Percentiles rank a stretch among this genome's conserved stretches.
Conservation (phyloP, 805 yeast genomes). For the Trichomonascus vanleenenianus region DNA sequence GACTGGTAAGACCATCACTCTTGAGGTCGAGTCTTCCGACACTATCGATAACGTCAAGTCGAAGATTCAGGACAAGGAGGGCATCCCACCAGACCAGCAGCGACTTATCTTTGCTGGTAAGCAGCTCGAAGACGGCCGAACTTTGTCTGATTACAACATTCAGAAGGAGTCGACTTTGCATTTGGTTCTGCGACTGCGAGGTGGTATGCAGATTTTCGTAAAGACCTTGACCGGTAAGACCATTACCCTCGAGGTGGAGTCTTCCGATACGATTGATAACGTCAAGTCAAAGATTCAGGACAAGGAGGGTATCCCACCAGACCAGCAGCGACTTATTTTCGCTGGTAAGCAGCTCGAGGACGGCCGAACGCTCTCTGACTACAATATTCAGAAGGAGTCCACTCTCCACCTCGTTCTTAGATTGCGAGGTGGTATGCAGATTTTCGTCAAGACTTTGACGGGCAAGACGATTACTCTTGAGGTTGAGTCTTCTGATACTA, state of each 20-base stretch:
- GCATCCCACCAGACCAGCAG: slow-evolving; percentile 96
- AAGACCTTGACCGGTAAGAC: slow-evolving; percentile 88
- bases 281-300: slow-evolving; percentile 93
- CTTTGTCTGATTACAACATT: slow-evolving; percentile 88
- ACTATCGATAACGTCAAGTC: slow-evolving; percentile 93
- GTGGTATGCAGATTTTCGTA: slow-evolving; percentile 77
- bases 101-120: slow-evolving; percentile 93
- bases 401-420: slow-evolving; percentile 77
- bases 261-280: slow-evolving; percentile 90
- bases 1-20: slow-evolving; percentile 85
- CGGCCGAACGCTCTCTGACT: slow-evolving; percentile 88
- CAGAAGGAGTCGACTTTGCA: slow-evolving; percentile 89
- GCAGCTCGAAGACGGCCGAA: slow-evolving; percentile 94
- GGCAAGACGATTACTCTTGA: slow-evolving; percentile 98
- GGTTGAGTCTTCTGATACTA: slow-evolving; percentile 98
- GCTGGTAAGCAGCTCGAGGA: slow-evolving; percentile 96
- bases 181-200: slow-evolving; percentile 80
- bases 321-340: slow-evolving; percentile 88
- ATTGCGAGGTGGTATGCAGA: slow-evolving; percentile 77
- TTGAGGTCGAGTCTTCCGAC: slow-evolving; percentile 89
- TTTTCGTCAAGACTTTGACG: slow-evolving; percentile 98
- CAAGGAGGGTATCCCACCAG: slow-evolving; percentile 96
- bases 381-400: slow-evolving; percentile 93
- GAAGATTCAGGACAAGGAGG: slow-evolving; percentile 94
- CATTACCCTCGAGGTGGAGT: slow-evolving; percentile 81